Base-by-base conservation (phyloP, 495 filamentous ascomycete species). In the Hypomontagnella submonticulosa region DNA sequence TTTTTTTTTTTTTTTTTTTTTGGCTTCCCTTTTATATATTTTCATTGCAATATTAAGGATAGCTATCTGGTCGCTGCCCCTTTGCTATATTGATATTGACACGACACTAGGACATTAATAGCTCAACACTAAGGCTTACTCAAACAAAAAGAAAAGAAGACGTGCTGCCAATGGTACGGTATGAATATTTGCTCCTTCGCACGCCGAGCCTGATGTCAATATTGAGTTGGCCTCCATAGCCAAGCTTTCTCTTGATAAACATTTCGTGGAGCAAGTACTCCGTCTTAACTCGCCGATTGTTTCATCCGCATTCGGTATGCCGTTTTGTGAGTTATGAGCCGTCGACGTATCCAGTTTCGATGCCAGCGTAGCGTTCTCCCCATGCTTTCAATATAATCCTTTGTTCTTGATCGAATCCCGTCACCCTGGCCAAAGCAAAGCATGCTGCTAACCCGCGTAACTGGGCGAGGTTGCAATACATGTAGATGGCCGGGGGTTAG, bases 261-360 rank as follows among this genome's bases (percentile, higher is more conserved):
- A 49, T 38, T n/a, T 50, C 30, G 16, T 66, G 36, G 49, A 36
- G 16, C 34, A 32, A 8, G n/a, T 40, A 38, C 47, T 48, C 47
- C 33, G 38, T 58, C 53, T 33, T 20, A 44, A 30, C 47, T 50
- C 48, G 40, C 32, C 27, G 12, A 13, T 38, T 43, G 49, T 53
- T 61, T 53, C 49, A 51, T 18, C 0, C 52, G 18, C 20, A 43
- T 56, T 34, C 10, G 42, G 50, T 19, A 54, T 47, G 27, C 38
- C 47, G 36, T 40, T 55, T n/a, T 37, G 41, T 57, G 1, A 15
- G 41, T 27, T 46, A 36, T 46, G 40, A 44, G 38, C 3, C 11
- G 27, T 52, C 8, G 15, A 6, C 8, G 49, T 62, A 62, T 50
- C 60, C 60, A 57, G 36, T 50, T 63, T 42, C 34, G 60, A 63